A percentile compares a stretch with the other conserved stretches of the same genome.
These are phyloP conservation scores for Helianthus tuberosus DNA, from an alignment of 129 eudicot genomes.

Conservation along the genomic window DNA sequence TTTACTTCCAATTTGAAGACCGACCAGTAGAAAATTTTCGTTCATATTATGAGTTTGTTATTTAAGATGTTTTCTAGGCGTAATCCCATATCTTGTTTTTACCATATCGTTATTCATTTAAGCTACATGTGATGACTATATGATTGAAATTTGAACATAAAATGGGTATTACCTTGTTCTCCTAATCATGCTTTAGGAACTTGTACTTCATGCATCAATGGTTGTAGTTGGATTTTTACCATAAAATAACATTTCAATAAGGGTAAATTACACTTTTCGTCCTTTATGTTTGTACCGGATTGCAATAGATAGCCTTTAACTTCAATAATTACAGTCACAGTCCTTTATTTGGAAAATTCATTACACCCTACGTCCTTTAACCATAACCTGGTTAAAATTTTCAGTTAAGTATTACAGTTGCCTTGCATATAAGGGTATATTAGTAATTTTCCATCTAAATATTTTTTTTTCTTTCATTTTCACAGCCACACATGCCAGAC, in stretches of 20 bases:
- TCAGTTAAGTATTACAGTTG: too few species aligned
- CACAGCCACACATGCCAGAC: too few species aligned
- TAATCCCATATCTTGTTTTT: neutral
- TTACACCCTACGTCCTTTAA: too few species aligned
- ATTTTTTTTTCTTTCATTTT: too few species aligned
- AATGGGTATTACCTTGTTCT: neutral
- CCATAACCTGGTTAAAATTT: too few species aligned
- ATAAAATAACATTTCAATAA: neutral
- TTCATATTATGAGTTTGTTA: constrained; percentile 18
- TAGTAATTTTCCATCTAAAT: too few species aligned
- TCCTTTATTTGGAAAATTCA: too few species aligned
- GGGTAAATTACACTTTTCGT: too few species aligned
- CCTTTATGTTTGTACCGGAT: too few species aligned
- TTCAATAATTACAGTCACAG: too few species aligned
- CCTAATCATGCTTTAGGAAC: constrained; percentile 2
- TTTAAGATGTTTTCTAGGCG: constrained; percentile 21
- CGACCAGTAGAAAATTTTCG: constrained; percentile 3
- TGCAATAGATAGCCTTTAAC: too few species aligned
- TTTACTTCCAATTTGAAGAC: neutral
- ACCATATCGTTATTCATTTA: neutral
- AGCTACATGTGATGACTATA: constrained; percentile 14
- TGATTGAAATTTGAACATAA: neutral
- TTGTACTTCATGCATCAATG: neutral
- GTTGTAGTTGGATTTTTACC: neutral
- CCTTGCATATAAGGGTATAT: too few species aligned